These are phyloP conservation scores for Schoenoplectus tabernaemontani DNA, from an alignment of 202 grass and related monocot species.

Conservation along the genomic window DNA sequence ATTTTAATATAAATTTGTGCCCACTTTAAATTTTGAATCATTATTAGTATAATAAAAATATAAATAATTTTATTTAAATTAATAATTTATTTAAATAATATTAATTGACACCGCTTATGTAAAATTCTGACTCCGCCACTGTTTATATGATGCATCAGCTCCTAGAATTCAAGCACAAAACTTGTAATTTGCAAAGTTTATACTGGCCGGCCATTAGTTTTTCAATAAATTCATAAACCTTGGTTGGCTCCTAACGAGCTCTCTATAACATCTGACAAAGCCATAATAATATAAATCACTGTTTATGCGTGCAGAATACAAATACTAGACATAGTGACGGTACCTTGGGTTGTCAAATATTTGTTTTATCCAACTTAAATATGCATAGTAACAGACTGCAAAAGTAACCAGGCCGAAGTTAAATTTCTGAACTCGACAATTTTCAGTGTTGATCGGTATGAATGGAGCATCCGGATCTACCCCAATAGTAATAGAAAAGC, in stretches of 20 bases:
- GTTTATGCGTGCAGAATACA: neutral
- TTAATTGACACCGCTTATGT: too few species aligned
- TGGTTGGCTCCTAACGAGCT: neutral
- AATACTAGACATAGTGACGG: neutral
- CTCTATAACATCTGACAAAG: neutral
- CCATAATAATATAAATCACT: neutral
- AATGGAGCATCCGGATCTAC: neutral
- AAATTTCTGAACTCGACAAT: neutral
- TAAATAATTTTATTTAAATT: too few species aligned
- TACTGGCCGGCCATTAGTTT: neutral
- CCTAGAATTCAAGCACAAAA: constrained; percentile 32
- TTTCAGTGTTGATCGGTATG: constrained; percentile 6
- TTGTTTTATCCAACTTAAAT: neutral
- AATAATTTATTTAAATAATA: too few species aligned
- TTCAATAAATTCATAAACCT: neutral
- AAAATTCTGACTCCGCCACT: too few species aligned
- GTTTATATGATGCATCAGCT: constrained; percentile 45
- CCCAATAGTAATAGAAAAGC: neutral
- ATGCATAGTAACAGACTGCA: neutral
- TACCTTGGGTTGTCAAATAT: neutral
- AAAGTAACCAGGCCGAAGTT: neutral
- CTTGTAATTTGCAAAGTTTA: neutral
- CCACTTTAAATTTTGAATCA: too few species aligned
- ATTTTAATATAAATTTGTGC: too few species aligned
- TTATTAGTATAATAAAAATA: too few species aligned